Evolutionary conservation across 2,329 filamentous ascomycete genomes (phyloP).

Genomic region (Xylaria sp.): DNA sequence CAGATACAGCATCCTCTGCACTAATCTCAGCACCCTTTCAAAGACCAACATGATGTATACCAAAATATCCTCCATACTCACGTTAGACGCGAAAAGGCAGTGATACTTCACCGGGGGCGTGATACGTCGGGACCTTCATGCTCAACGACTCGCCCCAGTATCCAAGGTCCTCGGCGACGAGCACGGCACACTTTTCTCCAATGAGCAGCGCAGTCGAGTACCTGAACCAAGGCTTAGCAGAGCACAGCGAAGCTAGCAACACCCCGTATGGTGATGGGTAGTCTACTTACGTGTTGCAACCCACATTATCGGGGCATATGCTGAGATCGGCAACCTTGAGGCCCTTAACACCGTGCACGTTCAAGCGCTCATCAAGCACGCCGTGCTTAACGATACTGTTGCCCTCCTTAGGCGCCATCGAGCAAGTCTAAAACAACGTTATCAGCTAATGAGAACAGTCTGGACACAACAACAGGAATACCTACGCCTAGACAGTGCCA

Average conservation of each 20-base stretch:
- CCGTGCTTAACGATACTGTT: constrained; percentile 78
- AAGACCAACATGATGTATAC: not conserved
- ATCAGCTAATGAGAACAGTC: not conserved
- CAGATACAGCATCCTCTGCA: too few species aligned
- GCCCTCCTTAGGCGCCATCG: constrained; percentile 69
- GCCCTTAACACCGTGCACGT: constrained; percentile 70
- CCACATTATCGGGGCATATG: constrained; percentile 75
- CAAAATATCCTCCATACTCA: not conserved
- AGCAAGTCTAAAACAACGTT: constrained; percentile 51
- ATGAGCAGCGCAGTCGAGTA: constrained; percentile 68
- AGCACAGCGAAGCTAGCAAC: not conserved
- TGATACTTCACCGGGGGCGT: constrained; percentile 47
- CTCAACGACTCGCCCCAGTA: constrained; percentile 68
- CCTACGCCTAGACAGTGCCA: constrained; percentile 59
- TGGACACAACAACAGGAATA: not conserved
- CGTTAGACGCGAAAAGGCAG: constrained; percentile 38
- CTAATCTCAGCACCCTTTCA: not conserved
- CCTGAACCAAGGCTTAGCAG: constrained; percentile 29
- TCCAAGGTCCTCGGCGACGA: constrained; percentile 67
- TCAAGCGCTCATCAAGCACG: constrained; percentile 70
- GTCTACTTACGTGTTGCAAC: constrained; percentile 55
- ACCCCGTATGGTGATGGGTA: not conserved
- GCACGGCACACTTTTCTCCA: constrained; percentile 66
- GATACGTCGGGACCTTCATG: constrained; percentile 67
- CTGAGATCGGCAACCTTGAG: constrained; percentile 72